Base-by-base conservation (phyloP, 768 basidiomycete species). In the Multifurca ochricompacta region DNA sequence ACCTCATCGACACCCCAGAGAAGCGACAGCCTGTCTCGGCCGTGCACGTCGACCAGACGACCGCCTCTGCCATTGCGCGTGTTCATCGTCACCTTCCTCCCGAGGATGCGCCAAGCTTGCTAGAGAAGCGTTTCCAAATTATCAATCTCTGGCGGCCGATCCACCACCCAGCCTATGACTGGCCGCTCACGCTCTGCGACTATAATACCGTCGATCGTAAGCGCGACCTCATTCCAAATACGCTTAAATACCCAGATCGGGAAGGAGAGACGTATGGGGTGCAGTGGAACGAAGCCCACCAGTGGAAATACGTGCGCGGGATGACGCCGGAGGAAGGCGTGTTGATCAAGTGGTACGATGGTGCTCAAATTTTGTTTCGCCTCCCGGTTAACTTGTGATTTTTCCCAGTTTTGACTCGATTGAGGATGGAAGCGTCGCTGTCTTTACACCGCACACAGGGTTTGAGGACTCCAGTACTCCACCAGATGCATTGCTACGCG, bases 371-470 rank as follows among this genome's bases (percentile, higher is more conserved):
- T 11, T 48, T n/a, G 35, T 42, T 19, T 30, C 25, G 48, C 19
- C 25, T 45, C 11, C 50, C 28, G n/a, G 16, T 19, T n/a, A 31
- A 46, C 21, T 19, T 1, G 28, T 21, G 19, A 11, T 11, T 6
- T 34, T 16, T 57, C 51, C 21, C 45, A 71, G 70, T 61, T 70
- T 63, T 51, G 70, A 71, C 46, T 70, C 69, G 18, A 53, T 53
- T 45, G 53, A 67, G 14, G 69, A 71, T 53, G 75, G 73, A 1
- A 73, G 71, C 53, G 75, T 79, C 14, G 78, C 81, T 0, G 61
- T 70, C 13, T 74, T 83, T 48, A 80, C 82, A 0, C 81, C 83
- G 4, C 83, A 85, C 61, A 80, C 78, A n/a, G 80, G 73, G 3
- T 85, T 84, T 65, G 54, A 70, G 28, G 81, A 84, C 54, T 74